Evolutionary conservation across 306 rosid species (phyloP).

Genomic region (Boehmeria nivea): DNA sequence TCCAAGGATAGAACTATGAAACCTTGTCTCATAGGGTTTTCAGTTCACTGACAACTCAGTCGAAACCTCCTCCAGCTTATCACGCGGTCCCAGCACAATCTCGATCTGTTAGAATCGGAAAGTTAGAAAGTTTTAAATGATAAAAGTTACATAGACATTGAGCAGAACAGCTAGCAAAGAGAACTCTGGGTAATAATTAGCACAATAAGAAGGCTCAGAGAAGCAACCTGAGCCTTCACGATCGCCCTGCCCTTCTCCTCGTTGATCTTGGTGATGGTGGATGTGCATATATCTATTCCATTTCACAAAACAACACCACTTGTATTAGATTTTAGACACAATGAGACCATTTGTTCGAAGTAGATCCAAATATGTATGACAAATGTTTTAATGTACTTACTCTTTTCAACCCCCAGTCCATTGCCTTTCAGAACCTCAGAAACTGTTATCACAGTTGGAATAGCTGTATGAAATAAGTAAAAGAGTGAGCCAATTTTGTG

Average conservation of each 20-base stretch:
- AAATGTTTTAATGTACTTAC: slow-evolving; percentile 22
- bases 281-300: slow-evolving; percentile 31
- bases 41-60: too few species aligned
- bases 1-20: slow-evolving; percentile 25
- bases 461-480: slow-evolving; percentile 38
- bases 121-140: neutral
- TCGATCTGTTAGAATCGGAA: slow-evolving; percentile 35
- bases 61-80: slow-evolving; percentile 18
- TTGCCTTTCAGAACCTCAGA: slow-evolving; percentile 52
- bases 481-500: slow-evolving; percentile 10
- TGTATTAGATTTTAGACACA: neutral
- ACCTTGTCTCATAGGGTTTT: too few species aligned
- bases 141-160: neutral
- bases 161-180: neutral
- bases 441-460: slow-evolving; percentile 55
- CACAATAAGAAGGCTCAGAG: neutral
- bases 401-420: slow-evolving; percentile 52
- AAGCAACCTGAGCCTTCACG: slow-evolving; percentile 58
- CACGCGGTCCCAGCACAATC: slow-evolving; percentile 43
- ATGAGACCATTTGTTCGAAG: neutral
- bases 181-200: too few species aligned
- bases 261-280: slow-evolving; percentile 27
- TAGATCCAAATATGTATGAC: neutral
- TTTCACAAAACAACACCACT: slow-evolving; percentile 16
- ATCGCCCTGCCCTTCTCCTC: slow-evolving; percentile 25